phyloP scores from a whole-genome alignment of 192 early-diverging fungal species.

The Entomortierella parvispora region DNA sequence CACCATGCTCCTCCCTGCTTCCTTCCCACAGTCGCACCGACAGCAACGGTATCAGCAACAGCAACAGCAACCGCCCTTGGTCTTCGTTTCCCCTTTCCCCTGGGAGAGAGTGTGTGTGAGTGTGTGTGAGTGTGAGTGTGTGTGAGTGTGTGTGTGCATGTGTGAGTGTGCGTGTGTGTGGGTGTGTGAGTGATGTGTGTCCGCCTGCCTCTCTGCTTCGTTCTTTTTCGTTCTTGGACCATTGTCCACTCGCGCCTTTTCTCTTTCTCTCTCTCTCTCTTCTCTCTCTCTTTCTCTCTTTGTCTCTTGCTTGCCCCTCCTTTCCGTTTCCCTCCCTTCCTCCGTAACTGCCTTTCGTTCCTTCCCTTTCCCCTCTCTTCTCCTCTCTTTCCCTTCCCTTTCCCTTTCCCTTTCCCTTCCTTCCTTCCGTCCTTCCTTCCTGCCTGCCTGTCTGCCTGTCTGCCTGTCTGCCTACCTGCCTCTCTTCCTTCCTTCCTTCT shows the following conservation, averaged over 20 bases:
- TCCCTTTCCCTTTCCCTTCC: not conserved
- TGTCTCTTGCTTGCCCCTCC: not conserved
- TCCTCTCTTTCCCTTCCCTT: not conserved
- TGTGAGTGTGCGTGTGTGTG: too few species aligned
- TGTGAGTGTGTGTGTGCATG: too few species aligned
- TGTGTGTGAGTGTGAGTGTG: too few species aligned
- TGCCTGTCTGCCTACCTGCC: not conserved
- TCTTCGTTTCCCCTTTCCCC: too few species aligned
- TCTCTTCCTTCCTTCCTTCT: not conserved
- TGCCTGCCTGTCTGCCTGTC: not conserved
- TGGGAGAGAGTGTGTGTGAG: too few species aligned
- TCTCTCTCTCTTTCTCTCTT: not conserved
- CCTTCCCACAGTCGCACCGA: too few species aligned
- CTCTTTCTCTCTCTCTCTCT: not conserved
- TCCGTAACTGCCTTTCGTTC: not conserved
- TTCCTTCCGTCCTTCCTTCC: not conserved
- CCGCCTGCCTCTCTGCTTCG: not conserved
- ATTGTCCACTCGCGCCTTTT: too few species aligned
- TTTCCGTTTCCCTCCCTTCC: slow-evolving; percentile 1
- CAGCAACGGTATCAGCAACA: too few species aligned
- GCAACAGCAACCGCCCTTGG: too few species aligned
- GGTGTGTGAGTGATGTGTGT: too few species aligned
- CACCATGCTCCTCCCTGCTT: too few species aligned
- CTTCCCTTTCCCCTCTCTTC: not conserved
- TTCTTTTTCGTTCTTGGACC: not conserved